These are phyloP conservation scores for Tilletia caries DNA, from an alignment of 1,284 basidiomycete genomes.

Conservation along the genomic window DNA sequence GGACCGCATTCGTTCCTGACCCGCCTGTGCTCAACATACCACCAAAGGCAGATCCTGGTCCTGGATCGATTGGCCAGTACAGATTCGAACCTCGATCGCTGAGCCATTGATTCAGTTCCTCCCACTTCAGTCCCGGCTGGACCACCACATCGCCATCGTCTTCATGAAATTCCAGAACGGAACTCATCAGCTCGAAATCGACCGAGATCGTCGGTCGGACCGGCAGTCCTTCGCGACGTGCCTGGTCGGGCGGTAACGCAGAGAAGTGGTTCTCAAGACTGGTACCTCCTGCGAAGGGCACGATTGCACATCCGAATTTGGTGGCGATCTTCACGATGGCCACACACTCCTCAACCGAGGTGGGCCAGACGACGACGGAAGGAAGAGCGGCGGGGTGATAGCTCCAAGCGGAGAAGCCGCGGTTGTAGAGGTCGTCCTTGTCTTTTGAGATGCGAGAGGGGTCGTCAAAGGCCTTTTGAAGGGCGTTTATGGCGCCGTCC, in stretches of 20 bases:
- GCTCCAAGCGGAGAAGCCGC: slow-evolving; percentile 2
- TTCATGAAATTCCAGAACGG: slow-evolving; percentile 58
- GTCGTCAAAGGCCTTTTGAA: not conserved
- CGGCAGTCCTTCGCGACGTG: not conserved
- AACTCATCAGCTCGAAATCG: slow-evolving; percentile 79
- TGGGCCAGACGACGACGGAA: slow-evolving; percentile 12
- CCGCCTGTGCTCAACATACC: slow-evolving; percentile 75
- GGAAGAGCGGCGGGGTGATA: slow-evolving; percentile 11
- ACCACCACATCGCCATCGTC: slow-evolving; percentile 46
- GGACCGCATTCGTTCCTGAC: slow-evolving; percentile 72
- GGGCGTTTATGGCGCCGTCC: not conserved
- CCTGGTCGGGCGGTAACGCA: slow-evolving; percentile 11
- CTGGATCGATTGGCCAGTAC: slow-evolving; percentile 76
- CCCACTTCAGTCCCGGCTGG: slow-evolving; percentile 74
- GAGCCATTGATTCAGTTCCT: slow-evolving; percentile 75
- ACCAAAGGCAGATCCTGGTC: slow-evolving; percentile 71
- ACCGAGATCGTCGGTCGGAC: slow-evolving; percentile 61
- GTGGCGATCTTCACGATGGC: slow-evolving; percentile 58
- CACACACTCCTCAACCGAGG: not conserved
- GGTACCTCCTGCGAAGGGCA: slow-evolving; percentile 69
- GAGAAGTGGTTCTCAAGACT: slow-evolving; percentile 50
- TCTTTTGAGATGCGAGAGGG: not conserved
- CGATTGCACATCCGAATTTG: slow-evolving; percentile 68
- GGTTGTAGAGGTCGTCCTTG: not conserved
- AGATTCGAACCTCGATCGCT: slow-evolving; percentile 69